These are phyloP conservation scores for Acidomyces sp. DNA, from an alignment of 495 filamentous ascomycete species.

Conservation along the genomic window DNA sequence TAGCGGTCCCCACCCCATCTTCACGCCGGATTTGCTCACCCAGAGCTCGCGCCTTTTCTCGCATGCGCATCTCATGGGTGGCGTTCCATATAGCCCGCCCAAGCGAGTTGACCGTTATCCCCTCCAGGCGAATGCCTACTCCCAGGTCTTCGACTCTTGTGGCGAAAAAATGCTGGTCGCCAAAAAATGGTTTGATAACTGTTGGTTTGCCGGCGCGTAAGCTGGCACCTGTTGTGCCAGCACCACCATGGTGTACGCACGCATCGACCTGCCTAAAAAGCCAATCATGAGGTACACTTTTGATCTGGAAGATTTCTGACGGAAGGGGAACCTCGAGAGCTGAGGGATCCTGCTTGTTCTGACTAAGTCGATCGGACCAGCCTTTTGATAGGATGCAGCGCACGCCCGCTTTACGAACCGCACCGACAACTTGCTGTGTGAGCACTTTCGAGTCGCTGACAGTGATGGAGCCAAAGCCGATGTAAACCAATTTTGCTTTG, in stretches of 20 bases:
- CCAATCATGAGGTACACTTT: conserved; percentile 92
- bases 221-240: conserved; percentile 90
- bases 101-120: conserved; percentile 71
- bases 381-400: conserved; percentile 93
- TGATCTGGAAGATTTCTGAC: conserved; percentile 70
- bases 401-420: conserved; percentile 81
- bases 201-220: conserved; percentile 85
- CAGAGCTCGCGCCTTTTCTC: conserved; percentile 64
- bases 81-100: conserved; percentile 83
- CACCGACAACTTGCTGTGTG: conserved; percentile 80
- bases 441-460: conserved; percentile 82
- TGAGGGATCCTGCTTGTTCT: conserved; percentile 43
- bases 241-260: conserved; percentile 85
- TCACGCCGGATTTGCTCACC: conserved; percentile 87
- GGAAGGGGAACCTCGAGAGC: conserved; percentile 63
- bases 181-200: conserved; percentile 93
- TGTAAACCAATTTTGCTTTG: conserved; percentile 85
- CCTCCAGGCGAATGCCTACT: conserved; percentile 80
- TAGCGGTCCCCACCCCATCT: conserved; percentile 74
- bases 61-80: conserved; percentile 78
- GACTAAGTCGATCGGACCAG: conserved; percentile 94
- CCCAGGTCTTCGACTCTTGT: conserved; percentile 79
- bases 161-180: conserved; percentile 95
- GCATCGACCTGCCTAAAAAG: conserved; percentile 89
- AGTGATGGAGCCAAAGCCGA: conserved; percentile 92